These are phyloP conservation scores for Erodium moschatum DNA, from an alignment of 441 rosid species.

Conservation along the genomic window DNA sequence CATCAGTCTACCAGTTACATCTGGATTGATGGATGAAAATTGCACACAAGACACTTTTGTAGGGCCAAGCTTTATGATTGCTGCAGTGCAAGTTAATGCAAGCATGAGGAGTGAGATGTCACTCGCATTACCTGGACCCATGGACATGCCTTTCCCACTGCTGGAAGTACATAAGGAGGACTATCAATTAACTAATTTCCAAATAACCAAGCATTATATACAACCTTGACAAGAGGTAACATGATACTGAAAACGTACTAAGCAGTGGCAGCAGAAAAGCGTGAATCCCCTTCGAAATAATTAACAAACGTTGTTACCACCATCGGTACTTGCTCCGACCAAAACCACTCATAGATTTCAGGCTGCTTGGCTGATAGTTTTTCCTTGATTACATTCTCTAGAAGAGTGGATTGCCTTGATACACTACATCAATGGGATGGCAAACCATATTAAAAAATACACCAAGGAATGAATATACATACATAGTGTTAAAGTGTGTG, in stretches of 20 bases:
- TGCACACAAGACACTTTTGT: slow-evolving; percentile 70
- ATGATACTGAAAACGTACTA: slow-evolving; percentile 36
- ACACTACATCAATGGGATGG: slow-evolving; percentile 47
- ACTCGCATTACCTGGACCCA: slow-evolving; percentile 41
- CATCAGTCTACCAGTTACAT: slow-evolving; percentile 77
- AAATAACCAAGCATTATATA: slow-evolving; percentile 18
- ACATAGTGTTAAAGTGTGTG: no score
- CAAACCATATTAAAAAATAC: slow-evolving; percentile 12
- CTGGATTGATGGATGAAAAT: slow-evolving; percentile 63
- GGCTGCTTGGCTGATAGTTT: slow-evolving; percentile 70
- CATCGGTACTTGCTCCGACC: slow-evolving; percentile 70
- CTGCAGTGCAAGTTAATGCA: slow-evolving; percentile 72
- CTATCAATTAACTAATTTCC: slow-evolving; percentile 19
- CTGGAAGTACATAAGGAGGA: slow-evolving; percentile 35
- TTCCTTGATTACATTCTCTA: slow-evolving; percentile 78
- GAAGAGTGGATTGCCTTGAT: slow-evolving; percentile 64
- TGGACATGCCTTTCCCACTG: slow-evolving; percentile 39
- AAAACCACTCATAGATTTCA: slow-evolving; percentile 76
- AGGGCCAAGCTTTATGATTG: slow-evolving; percentile 80
- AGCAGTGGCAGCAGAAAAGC: slow-evolving; percentile 54
- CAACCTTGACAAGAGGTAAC: slow-evolving; percentile 21
- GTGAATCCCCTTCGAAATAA: slow-evolving; percentile 62
- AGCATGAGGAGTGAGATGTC: slow-evolving; percentile 77
- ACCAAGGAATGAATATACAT: slow-evolving; percentile 1
- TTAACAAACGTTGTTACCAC: slow-evolving; percentile 59